These are phyloP conservation scores for Capsella rubella DNA, from an alignment of 441 rosid genomes.

Conservation along the genomic window DNA sequence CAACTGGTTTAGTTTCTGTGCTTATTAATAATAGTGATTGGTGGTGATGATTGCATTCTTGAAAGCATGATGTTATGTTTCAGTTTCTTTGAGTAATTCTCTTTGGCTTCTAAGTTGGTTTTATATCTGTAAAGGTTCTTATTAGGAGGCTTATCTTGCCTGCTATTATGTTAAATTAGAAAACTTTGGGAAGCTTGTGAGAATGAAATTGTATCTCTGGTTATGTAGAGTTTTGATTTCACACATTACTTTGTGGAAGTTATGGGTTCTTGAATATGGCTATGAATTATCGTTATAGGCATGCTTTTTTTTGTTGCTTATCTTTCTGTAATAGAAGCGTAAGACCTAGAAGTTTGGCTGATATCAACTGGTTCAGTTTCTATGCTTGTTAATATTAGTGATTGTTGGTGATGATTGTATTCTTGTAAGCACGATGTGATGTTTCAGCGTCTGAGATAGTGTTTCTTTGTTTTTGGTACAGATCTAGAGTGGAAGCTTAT, in stretches of 20 bases:
- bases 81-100: not conserved
- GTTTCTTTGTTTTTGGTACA: conserved; percentile 9
- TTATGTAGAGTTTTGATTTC: not conserved
- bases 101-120: no score
- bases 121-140: no score
- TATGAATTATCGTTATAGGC: not conserved
- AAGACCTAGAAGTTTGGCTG: not conserved
- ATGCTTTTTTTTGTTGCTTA: not conserved
- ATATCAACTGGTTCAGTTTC: not conserved
- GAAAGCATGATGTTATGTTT: no score
- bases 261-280: not conserved
- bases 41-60: no score
- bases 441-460: not conserved
- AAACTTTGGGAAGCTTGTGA: not conserved
- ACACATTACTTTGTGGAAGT: not conserved
- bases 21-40: no score
- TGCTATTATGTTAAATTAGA: not conserved
- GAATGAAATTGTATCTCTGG: not conserved
- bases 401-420: not conserved
- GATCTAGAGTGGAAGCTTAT: conserved; percentile 66
- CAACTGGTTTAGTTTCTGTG: no score
- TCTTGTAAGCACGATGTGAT: not conserved
- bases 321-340: not conserved
- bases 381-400: not conserved
- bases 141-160: not conserved